Evolutionary conservation across 306 rosid species (phyloP), one percentile per base, ranked within the genome.

Genomic region (Ochetophila trinervis): DNA sequence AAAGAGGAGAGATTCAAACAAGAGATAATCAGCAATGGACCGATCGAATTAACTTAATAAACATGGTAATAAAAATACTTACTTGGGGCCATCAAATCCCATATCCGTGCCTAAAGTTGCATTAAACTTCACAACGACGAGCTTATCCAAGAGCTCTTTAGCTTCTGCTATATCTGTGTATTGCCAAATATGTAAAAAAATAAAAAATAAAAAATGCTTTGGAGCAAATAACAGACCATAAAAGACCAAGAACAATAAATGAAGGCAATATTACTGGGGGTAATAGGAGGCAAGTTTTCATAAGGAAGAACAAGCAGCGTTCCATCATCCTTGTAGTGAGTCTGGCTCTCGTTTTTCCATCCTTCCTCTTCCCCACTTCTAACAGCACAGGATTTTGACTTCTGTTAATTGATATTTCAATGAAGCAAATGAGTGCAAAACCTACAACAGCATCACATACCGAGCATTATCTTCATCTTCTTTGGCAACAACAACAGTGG

Each of bases 41-140:
- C 19, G 17, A 16, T 50, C 19, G 11, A 0, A 50, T 16, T 11
- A 50, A 50, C 8, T 18, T 7, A 16, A 9, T 5, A 5, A 17
- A 16, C 21, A 17, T 40, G 14, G 9, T 17, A 50, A 50, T 50
- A 16, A 50, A 16, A 50, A 16, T 34, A 27, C 85, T 65, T 83
- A 89, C 96, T 75, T 85, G 76, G 89, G 81, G 74, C 81, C 83
- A 55, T 82, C 53, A 62, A 77, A 75, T 64, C 84, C 88, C 83
- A 83, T 73, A 27, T 70, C 36, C 34, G 71, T 64, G 34, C 79
- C 89, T 5, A 47, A 66, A 72, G 24, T 61, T 77, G 68, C 78
- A 67, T 87, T 69, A 71, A 85, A 70, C 87, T 87, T 89, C 74
- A 87, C 69, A 67, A 87, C 83, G 55, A 74, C 95, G 73, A 89